phyloP scores from a whole-genome alignment of 2,329 filamentous ascomycete genomes.

The Colletotrichum sp. region DNA sequence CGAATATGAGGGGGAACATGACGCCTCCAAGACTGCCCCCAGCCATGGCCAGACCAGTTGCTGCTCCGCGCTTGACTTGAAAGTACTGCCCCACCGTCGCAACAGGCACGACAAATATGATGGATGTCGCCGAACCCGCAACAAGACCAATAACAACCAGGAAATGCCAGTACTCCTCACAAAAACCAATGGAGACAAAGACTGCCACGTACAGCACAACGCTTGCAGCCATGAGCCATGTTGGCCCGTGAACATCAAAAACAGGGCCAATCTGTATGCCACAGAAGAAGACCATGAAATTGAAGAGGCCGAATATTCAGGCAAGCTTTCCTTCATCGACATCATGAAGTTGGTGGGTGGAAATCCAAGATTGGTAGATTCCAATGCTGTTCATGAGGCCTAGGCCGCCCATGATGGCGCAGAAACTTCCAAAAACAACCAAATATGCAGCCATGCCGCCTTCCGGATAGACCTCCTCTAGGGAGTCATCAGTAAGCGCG shows the following conservation, averaged over 20 bases:
- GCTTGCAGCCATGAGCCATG: conserved; percentile 52
- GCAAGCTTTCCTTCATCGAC: conserved; percentile 64
- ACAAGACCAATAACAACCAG: conserved; percentile 19
- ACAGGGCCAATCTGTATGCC: conserved; percentile 72
- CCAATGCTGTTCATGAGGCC: conserved; percentile 69
- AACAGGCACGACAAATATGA: conserved; percentile 18
- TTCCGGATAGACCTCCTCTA: conserved; percentile 61
- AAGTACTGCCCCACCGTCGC: background rate
- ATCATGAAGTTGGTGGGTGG: conserved; percentile 61
- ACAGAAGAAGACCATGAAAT: conserved; percentile 71
- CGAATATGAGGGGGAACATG: background rate
- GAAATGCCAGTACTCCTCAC: conserved; percentile 23
- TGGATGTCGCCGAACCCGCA: conserved; percentile 6
- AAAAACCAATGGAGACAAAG: conserved; percentile 14
- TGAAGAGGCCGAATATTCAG: conserved; percentile 75
- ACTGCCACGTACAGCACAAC: background rate
- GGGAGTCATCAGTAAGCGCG: background rate
- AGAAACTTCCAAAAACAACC: conserved; percentile 70
- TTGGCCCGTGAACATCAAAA: conserved; percentile 70
- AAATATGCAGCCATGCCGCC: conserved; percentile 68
- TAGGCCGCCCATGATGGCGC: conserved; percentile 63
- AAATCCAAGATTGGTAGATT: conserved; percentile 69
- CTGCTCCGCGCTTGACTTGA: background rate
- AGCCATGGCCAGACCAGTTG: background rate
- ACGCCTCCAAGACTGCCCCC: background rate